Base-by-base conservation (phyloP, 2,329 filamentous ascomycete genomes). In the Phyllosticta citrichinensis region DNA sequence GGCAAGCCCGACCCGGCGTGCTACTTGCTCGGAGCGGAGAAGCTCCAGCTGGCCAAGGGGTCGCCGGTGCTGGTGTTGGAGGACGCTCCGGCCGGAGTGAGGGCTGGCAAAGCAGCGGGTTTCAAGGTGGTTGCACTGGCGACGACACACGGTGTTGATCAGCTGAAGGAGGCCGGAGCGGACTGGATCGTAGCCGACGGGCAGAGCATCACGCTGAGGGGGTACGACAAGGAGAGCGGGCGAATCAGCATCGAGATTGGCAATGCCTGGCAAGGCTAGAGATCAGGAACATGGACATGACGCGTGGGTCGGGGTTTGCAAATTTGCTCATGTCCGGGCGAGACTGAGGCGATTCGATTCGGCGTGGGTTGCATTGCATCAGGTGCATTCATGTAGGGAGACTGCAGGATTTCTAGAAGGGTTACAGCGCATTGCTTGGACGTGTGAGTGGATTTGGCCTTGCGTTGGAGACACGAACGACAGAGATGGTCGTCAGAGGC, bases 161-260 rank as follows among this genome's bases (percentile, higher is more conserved):
- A 92, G 76, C 81, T 96, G 56, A 76, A 80, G 63, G 83, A 81
- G 55, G 90, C 91, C 4, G 87, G 84, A n/a, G 90, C 92, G 53
- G 91, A 96, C 77, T 96, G 89, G 86, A 85, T 96, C 57, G 87
- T 96, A 62, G 79, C 80, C 73, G 90, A 97, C 75, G 79, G 96
- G 76, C 79, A 81, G 62, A 91, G 88, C 65, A 83, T 96, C 64
- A 83, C 75, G 66, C 76, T 95, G 60, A 76, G 77, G 67, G 76
- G 84, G 20, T 78, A 73, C 63, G 78, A 81, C 58, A 76, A 75
- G 65, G 77, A 80, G 63, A 81, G 78, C 57, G 85, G 83, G n/a
- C 76, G 75, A 65, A 81, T 88, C 60, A 83, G 81, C 65, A 74
- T 95, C 65, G 84, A 90, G 76, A 83, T 95, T 66, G 77, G 74